These are phyloP conservation scores for Agrostemma githago DNA, from an alignment of 148 eudicot species.

Conservation along the genomic window DNA sequence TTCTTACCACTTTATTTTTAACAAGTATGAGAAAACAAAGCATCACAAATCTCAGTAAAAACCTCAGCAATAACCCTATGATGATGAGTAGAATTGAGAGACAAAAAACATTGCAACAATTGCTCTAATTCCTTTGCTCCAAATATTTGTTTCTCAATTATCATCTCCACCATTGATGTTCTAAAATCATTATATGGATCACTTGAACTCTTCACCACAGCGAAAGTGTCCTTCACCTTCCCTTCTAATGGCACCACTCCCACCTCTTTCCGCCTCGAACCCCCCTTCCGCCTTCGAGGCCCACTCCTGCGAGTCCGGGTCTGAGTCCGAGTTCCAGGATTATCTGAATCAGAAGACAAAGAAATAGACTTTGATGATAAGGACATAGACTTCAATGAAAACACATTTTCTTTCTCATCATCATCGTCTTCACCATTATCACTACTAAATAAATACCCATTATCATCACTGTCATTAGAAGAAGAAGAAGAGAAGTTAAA, in stretches of 20 bases:
- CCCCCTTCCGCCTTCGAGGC: conserved; percentile 18
- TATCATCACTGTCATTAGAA: conserved; percentile 28
- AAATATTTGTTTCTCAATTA: conserved; percentile 60
- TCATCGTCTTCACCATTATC: conserved; percentile 45
- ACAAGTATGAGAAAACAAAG: conserved; percentile 46
- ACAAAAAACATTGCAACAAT: conserved; percentile 48
- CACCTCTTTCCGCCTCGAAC: conserved; percentile 18
- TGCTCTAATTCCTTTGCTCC: conserved; percentile 45
- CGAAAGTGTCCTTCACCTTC: conserved; percentile 51
- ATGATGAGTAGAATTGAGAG: conserved; percentile 58
- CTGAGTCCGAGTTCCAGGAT: conserved; percentile 4
- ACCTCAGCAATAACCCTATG: conserved; percentile 56
- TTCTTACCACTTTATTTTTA: background rate
- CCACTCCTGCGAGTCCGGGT: conserved; percentile 9
- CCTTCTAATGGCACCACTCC: conserved; percentile 26
- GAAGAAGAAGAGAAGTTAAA: conserved; percentile 22
- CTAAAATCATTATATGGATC: conserved; percentile 75
- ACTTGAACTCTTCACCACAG: conserved; percentile 65
- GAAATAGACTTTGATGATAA: conserved; percentile 48
- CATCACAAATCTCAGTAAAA: conserved; percentile 67
- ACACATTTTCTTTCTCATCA: conserved; percentile 35
- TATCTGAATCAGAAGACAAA: conserved; percentile 40
- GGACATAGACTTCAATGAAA: conserved; percentile 39
- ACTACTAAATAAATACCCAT: conserved; percentile 43
- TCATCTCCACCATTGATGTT: conserved; percentile 79